A percentile compares a stretch with the other conserved stretches of the same genome.
phyloP scores from a whole-genome alignment of 2,329 filamentous ascomycete genomes.

The Fusarium xylarioides region DNA sequence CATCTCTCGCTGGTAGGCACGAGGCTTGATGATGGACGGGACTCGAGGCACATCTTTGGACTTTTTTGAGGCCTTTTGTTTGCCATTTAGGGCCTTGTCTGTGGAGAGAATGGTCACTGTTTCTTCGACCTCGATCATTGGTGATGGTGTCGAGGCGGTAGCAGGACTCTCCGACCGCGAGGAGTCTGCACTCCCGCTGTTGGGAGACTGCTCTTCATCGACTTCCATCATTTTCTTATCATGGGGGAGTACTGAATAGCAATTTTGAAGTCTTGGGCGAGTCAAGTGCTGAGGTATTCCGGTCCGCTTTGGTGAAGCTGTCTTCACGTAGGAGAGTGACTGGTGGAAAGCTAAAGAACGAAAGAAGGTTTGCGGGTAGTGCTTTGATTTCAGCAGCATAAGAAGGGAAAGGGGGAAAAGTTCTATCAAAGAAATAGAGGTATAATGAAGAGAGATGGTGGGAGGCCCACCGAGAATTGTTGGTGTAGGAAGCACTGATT shows the following conservation, averaged over 20 bases:
- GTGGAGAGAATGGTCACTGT: slow-evolving; percentile 4
- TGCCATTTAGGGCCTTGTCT: neutral
- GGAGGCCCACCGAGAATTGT: neutral
- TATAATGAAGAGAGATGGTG: neutral
- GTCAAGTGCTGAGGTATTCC: neutral
- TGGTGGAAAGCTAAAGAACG: neutral
- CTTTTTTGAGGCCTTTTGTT: neutral
- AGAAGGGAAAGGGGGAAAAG: neutral
- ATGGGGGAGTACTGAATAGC: neutral
- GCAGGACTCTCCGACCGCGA: slow-evolving; percentile 1
- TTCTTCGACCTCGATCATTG: slow-evolving; percentile 26
- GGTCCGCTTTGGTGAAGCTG: neutral
- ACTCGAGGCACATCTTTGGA: neutral
- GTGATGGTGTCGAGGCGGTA: neutral
- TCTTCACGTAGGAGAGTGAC: neutral
- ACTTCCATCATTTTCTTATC: slow-evolving; percentile 3
- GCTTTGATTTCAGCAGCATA: neutral
- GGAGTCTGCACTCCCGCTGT: slow-evolving; percentile 8
- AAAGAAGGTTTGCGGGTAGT: neutral
- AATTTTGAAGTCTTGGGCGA: neutral
- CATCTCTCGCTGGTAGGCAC: slow-evolving; percentile 82
- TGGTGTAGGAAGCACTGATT: slow-evolving; percentile 12
- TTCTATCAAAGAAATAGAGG: no score
- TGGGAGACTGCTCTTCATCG: neutral
- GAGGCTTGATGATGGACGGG: slow-evolving; percentile 51